Base-by-base conservation (phyloP, 2,329 filamentous ascomycete genomes). In the Scopulariopsis brevicaulis region DNA sequence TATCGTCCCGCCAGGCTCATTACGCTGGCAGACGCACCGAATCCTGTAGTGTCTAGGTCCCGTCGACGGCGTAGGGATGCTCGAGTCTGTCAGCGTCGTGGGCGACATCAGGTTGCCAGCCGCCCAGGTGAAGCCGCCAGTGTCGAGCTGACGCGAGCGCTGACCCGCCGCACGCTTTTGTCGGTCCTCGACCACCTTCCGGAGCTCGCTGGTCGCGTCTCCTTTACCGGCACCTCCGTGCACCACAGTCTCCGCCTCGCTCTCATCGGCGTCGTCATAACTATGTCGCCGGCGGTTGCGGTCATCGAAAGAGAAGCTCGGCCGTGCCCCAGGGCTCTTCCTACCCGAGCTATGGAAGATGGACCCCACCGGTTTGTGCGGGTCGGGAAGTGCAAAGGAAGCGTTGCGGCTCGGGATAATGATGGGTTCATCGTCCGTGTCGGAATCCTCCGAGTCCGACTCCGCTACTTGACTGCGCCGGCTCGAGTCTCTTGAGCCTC, bases 391-490 rank as follows among this genome's bases (percentile, higher is more conserved):
- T 1, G 76, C 78, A 66, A 84, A 85, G 1, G 71, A 73, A 4
- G 74, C 73, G 60, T 76, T 81, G 51, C 82, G 75, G 65, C 82
- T 85, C 34, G 83, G 82, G 46, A 86, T 82, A 55, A 85, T 76
- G 60, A 86, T 85, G 14, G 81, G 81, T 59, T 86, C 83, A 57
- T 86, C 83, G 61, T 86, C 83, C 4, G 77, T 77, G 0, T 82
- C 84, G 1, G 81, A 84, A 2, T 77, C 77, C 53, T 78, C 77
- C 15, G 56, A 53, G 34, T 79, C 76, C 0, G 77, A 77, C 5
- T 48, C 59, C 61, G 34, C 55, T 32, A 28, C 57, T 8, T 11
- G 37, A 10, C 56, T 28, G 53, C 37, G 61, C 52, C 58, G 58
- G 18, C 58, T 63, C 53, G 52, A 60, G 53, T 55, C 63, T 59